phyloP scores from a whole-genome alignment of 352 stramenopile genomes.

The Globisporangium nodosum region DNA sequence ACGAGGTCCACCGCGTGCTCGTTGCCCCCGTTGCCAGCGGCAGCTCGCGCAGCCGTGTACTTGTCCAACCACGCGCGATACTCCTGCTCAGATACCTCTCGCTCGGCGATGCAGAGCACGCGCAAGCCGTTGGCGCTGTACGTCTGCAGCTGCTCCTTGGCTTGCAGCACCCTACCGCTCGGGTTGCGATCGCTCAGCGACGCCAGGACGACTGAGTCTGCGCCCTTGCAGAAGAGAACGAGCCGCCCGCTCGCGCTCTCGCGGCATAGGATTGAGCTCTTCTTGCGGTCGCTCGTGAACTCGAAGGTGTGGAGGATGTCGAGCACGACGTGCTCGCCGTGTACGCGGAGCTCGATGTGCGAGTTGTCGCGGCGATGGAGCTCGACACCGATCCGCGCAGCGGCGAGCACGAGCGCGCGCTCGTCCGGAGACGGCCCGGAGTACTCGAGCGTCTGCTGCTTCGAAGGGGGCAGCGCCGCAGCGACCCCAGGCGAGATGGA shows the following conservation, averaged over 20 bases:
- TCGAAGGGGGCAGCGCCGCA: not conserved
- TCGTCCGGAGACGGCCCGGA: slow-evolving; percentile 80
- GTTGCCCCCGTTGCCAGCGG: slow-evolving; percentile 3
- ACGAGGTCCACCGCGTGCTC: slow-evolving; percentile 30
- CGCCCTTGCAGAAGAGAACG: slow-evolving; percentile 77
- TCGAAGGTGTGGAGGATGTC: slow-evolving; percentile 59
- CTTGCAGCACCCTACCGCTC: slow-evolving; percentile 19
- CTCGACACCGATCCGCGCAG: slow-evolving; percentile 35
- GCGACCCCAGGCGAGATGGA: slow-evolving; percentile 32
- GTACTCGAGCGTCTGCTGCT: slow-evolving; percentile 33
- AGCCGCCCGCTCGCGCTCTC: slow-evolving; percentile 22
- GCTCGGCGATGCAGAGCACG: slow-evolving; percentile 64
- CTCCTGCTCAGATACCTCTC: slow-evolving; percentile 41
- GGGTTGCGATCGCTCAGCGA: slow-evolving; percentile 29
- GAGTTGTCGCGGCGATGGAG: slow-evolving; percentile 29
- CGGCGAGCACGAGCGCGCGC: slow-evolving; percentile 53
- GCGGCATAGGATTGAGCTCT: slow-evolving; percentile 53
- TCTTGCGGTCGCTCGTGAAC: slow-evolving; percentile 63
- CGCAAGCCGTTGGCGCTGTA: slow-evolving; percentile 62
- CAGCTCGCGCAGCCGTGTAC: slow-evolving; percentile 20
- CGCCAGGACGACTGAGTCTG: slow-evolving; percentile 80
- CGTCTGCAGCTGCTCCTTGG: slow-evolving; percentile 39
- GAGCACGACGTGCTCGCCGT: slow-evolving; percentile 22
- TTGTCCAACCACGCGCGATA: slow-evolving; percentile 43
- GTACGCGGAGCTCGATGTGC: slow-evolving; percentile 20